Base-by-base conservation (phyloP, 1,139 yeast genomes). In the Pichia sp. region DNA sequence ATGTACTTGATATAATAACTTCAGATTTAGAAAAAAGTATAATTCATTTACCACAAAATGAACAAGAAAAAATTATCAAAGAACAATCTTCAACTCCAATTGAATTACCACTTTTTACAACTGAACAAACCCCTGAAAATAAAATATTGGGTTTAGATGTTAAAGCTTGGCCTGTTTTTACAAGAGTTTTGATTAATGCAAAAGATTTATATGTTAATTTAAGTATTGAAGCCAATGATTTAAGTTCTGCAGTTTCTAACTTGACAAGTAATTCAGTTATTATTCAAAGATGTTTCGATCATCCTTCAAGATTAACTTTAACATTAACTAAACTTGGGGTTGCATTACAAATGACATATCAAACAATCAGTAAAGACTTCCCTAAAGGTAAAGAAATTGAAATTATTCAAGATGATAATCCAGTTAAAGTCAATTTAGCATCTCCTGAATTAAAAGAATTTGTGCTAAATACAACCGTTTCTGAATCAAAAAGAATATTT, bases 181-280 rank as follows among this genome's bases (percentile, higher is more conserved):
- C 54, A 9, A 44, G 49, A 29, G 51, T 48, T n/a, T 41, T 57
- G 19, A 46, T 54, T 3, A 43, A 52, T 25, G 56, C 59, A 2
- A 46, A 56, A 26, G 59, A 56, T 37, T 29, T 49, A 14, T 54
- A 53, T 29, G 50, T 57, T 9, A 52, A 53, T 32, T 31, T 54
- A 13, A 46, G 56, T 34, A 42, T 55, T n/a, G 49, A 51, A 31
- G 46, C 49, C 18, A 53, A 52, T 19, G 54, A 49, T 32, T 35
- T 50, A 6, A 38, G 47, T 14, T 49, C 51, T 7, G 52, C 57
- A 3, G 59, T 70, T 66, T 75, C 76, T 14, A 43, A 42, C 25
- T 34, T 48, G 8, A 46, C 51, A 5, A 41, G 47, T n/a, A 51
- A 50, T 31, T 40, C 52, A 0, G 39, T 43, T 16, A 41, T 51